Evolutionary conservation across 1,284 basidiomycete species (phyloP), one percentile per base, ranked within the genome.

Genomic region (Ustilago cynodontis): DNA sequence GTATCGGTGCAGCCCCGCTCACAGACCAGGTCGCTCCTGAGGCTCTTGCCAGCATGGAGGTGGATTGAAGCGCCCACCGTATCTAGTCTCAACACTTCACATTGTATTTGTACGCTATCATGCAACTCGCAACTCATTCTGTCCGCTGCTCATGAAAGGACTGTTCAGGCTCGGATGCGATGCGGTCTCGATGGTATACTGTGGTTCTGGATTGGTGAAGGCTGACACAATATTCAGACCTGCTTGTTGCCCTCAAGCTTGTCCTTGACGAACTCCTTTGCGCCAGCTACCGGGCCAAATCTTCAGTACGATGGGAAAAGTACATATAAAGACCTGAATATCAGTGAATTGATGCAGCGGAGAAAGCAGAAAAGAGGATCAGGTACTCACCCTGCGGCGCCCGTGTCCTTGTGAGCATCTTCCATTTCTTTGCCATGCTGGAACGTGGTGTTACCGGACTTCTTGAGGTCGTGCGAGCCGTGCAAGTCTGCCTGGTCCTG

Each of bases 1-100:
- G 76, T 1, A 65, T 82, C 8, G 76, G 75, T 13, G 65, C 64
- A 26, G 65, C 70, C 10, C 70, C 75, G 16, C 65, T 75, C 20
- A 37, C 22, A 8, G 59, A 43, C 26, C 35, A 63, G 24, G 29
- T 4, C 1, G 55, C 33, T 31, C 24, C 18, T 2, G 39, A 49
- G 0, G 28, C 31, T 2, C 45, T 63, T 22, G 59, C 66, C 1
- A 69, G 66, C 31, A 74, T 74, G 66, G 71, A 74, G 20, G 66
- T 74, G n/a, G 71, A 74, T 11, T 18, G 56, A 41, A 26, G 47
- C 28, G 10, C 24, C 9, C 9, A 26, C 24, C 26, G 7, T 49
- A 7, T 16, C 26, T 26, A 16, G 43, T 11, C 43, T 45, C 43
- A 49, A 7, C 22, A 14, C 41, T n/a, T 43, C 41, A 43, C 20